phyloP scores from a whole-genome alignment of 2,329 filamentous ascomycete genomes.

The Hymenoscyphus occultus region DNA sequence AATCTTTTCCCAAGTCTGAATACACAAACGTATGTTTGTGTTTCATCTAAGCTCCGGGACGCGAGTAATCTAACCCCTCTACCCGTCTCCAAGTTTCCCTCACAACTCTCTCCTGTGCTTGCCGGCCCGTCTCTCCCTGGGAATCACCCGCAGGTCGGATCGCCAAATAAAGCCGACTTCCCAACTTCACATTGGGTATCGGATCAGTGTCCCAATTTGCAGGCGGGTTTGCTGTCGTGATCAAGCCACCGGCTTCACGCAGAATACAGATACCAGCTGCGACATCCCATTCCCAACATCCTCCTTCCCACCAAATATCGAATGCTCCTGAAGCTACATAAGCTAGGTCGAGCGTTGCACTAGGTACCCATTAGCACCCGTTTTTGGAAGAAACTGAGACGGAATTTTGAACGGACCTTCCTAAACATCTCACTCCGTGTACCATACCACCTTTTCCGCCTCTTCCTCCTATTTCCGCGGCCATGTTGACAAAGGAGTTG shows the following conservation, averaged over 20 bases:
- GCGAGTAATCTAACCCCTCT: slow-evolving; percentile 60
- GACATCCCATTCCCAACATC: slow-evolving; percentile 81
- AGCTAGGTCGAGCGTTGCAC: slow-evolving; percentile 70
- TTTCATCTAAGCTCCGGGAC: slow-evolving; percentile 50
- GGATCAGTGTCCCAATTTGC: slow-evolving; percentile 50
- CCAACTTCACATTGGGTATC: slow-evolving; percentile 60
- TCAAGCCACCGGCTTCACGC: slow-evolving; percentile 68
- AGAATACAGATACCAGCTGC: slow-evolving; percentile 72
- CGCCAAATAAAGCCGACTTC: slow-evolving; percentile 68
- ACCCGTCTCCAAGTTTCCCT: slow-evolving; percentile 72
- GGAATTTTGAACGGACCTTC: slow-evolving; percentile 43
- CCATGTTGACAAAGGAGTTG: slow-evolving; percentile 74
- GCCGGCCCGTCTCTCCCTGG: slow-evolving; percentile 57
- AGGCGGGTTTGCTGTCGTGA: slow-evolving; percentile 73
- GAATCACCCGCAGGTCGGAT: slow-evolving; percentile 67
- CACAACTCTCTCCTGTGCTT: slow-evolving; percentile 68
- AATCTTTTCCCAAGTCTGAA: neutral
- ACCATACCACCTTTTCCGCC: slow-evolving; percentile 74
- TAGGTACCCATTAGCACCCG: slow-evolving; percentile 32
- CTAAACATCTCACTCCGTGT: slow-evolving; percentile 69
- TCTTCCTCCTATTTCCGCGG: slow-evolving; percentile 60
- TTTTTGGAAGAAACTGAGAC: slow-evolving; percentile 2
- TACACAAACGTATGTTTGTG: neutral
- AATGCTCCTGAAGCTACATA: slow-evolving; percentile 73
- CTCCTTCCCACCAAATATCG: slow-evolving; percentile 82